These are phyloP conservation scores for Vitis rotundifolia DNA, from an alignment of 164 flowering plant species.

Conservation along the genomic window DNA sequence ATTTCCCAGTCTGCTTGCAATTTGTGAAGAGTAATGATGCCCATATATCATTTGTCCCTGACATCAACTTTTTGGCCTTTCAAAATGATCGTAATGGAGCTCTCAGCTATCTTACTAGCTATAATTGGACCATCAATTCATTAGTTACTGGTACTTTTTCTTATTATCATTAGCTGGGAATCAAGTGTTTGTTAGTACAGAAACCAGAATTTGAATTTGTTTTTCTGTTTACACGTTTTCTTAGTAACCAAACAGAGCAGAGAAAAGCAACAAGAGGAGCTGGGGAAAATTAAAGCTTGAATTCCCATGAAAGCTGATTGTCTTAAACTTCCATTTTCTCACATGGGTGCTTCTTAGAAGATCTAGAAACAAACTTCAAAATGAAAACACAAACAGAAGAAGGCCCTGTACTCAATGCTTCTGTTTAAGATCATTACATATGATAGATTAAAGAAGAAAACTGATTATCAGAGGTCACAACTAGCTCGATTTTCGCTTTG, in stretches of 20 bases:
- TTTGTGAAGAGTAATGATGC: too few species aligned
- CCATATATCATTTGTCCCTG: too few species aligned
- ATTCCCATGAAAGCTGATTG: neutral
- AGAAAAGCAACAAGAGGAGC: neutral
- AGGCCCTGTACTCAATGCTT: neutral
- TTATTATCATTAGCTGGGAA: too few species aligned
- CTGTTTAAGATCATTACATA: neutral
- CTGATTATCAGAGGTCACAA: neutral
- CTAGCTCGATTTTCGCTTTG: constrained; percentile 14
- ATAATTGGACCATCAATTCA: too few species aligned
- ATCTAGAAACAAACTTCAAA: neutral
- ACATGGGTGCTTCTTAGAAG: too few species aligned
- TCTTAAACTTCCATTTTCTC: neutral
- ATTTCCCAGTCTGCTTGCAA: too few species aligned
- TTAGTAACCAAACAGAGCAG: constrained; percentile 2
- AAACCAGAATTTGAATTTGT: neutral
- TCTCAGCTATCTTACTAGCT: too few species aligned
- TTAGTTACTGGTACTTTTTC: too few species aligned
- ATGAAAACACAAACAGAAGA: too few species aligned
- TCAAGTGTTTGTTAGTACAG: too few species aligned
- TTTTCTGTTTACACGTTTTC: neutral
- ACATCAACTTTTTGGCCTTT: too few species aligned
- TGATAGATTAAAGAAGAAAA: neutral
- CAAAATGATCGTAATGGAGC: too few species aligned
- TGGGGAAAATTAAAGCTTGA: neutral